Conservation (phyloP, 257 asterid species). For the Eustoma russellianum region DNA sequence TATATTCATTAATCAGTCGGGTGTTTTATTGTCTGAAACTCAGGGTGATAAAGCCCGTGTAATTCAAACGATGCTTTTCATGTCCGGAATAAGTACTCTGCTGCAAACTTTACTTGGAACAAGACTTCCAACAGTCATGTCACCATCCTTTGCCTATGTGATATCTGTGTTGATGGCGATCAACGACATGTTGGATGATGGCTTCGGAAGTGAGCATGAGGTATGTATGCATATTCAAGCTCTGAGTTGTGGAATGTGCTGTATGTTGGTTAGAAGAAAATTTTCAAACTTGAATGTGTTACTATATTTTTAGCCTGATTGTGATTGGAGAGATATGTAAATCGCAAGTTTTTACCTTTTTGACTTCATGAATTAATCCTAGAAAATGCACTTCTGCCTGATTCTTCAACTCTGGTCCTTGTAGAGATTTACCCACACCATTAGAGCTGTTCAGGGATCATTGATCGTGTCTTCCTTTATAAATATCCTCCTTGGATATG, state of each 20-base stretch:
- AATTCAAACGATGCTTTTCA: slow-evolving; percentile 81
- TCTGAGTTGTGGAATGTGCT: background rate
- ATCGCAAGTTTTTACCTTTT: too few relatives aligned
- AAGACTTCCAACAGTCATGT: slow-evolving; percentile 96
- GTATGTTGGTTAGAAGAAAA: too few relatives aligned
- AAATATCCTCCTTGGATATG: slow-evolving; percentile 72
- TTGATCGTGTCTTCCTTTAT: slow-evolving; percentile 78
- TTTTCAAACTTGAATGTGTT: too few relatives aligned
- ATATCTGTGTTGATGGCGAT: slow-evolving; percentile 61
- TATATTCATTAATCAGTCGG: slow-evolving; percentile 1
- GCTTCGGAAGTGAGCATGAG: slow-evolving; percentile 43
- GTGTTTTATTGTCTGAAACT: slow-evolving; percentile 7
- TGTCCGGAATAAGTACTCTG: slow-evolving; percentile 87
- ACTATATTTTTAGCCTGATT: too few relatives aligned
- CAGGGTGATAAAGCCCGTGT: slow-evolving; percentile 95
- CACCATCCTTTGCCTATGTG: slow-evolving; percentile 81
- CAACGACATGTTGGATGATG: slow-evolving; percentile 48
- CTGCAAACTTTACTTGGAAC: slow-evolving; percentile 87
- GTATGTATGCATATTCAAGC: slow-evolving; percentile 34
- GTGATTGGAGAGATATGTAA: too few relatives aligned
- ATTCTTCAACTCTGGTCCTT: slow-evolving; percentile 21
- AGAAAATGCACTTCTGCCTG: slow-evolving; percentile 1
- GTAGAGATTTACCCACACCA: slow-evolving; percentile 82
- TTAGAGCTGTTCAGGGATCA: slow-evolving; percentile 93
- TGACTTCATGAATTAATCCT: too few relatives aligned